Evolutionary conservation across 257 asterid species (phyloP).

Genomic region (Anisodus acutangulus): DNA sequence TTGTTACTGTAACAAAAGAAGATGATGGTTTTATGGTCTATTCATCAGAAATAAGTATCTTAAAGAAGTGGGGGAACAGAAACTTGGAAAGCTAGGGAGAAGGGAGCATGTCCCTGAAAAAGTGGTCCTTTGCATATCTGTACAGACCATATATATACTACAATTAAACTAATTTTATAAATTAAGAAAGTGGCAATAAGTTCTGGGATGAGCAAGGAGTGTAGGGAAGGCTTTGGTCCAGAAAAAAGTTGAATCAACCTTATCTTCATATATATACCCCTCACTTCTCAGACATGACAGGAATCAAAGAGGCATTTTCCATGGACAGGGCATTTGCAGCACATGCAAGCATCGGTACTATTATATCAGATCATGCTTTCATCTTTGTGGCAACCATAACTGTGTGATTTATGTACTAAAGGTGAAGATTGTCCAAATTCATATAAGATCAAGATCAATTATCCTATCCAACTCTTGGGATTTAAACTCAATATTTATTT

Average conservation of each 20-base stretch:
- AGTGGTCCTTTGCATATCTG: conserved; percentile 37
- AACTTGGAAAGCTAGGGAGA: background rate
- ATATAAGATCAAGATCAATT: no score
- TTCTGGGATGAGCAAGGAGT: background rate
- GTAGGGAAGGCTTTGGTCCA: conserved; percentile 3
- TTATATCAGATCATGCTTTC: background rate
- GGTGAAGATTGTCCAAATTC: no score
- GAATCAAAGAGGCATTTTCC: conserved; percentile 26
- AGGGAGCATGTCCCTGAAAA: conserved; percentile 22
- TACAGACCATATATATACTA: conserved; percentile 21
- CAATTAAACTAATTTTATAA: background rate
- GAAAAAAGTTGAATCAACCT: background rate
- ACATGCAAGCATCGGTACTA: conserved; percentile 3
- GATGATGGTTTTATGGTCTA: background rate
- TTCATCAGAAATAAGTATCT: background rate
- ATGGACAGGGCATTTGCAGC: conserved; percentile 28
- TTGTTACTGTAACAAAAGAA: background rate
- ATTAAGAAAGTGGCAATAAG: conserved; percentile 9
- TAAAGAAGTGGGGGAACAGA: background rate
- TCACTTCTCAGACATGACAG: conserved; percentile 32
- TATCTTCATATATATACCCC: background rate
- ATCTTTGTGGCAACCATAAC: background rate
- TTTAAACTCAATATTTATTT: no score
- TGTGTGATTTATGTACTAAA: background rate
- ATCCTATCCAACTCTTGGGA: no score